Evolutionary conservation across 2,329 filamentous ascomycete species (phyloP), one percentile per base, ranked within the genome.

Genomic region (Myrmaecium sp.): DNA sequence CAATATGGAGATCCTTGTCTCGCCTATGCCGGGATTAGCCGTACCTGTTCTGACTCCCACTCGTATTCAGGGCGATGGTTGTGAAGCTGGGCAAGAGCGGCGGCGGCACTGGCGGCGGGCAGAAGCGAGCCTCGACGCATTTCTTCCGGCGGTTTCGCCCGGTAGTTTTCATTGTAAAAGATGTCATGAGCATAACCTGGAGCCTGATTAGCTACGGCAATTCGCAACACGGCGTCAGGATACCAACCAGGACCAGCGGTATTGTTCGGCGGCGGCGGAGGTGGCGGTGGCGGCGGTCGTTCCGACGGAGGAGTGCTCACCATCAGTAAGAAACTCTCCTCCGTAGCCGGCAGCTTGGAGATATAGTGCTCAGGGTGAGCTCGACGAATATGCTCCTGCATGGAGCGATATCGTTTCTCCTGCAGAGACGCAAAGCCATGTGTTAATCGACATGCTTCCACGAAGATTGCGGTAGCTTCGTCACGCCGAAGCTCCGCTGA

Each of bases 341-440:
- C 86, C 41, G 86, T 98, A 25, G 89, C 89, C 39, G 89, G 86
- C 42, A 95, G 77, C 68, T 95, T 94, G 26, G 89, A 75, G 43
- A 98, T 92, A 59, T 95, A 95, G 54, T 94, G 78, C 52, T 92
- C 83, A 34, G 86, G 86, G 52, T 98, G 89, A 40, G 89, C 86
- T 54, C 89, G 76, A 44, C 89, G 81, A 46, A 98, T 95, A 50
- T 98, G 89, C 67, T 98, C 89, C 58, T 95, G 89, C 82, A 98
- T 95, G 36, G 86, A 95, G 54, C 89, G 83, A 60, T 84, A 98
- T 41, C 81, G 71, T 58, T 92, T 92, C 62, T 91, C 82, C 82
- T 91, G 56, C 38, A 32, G 26, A n/a, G 41, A 28, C 34, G 35
- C 30, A 33, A 27, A 28, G 33, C 42, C 36, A 33, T 41, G 44